phyloP scores from a whole-genome alignment of 495 filamentous ascomycete species.

The Aspergillus sclerotioniger region DNA sequence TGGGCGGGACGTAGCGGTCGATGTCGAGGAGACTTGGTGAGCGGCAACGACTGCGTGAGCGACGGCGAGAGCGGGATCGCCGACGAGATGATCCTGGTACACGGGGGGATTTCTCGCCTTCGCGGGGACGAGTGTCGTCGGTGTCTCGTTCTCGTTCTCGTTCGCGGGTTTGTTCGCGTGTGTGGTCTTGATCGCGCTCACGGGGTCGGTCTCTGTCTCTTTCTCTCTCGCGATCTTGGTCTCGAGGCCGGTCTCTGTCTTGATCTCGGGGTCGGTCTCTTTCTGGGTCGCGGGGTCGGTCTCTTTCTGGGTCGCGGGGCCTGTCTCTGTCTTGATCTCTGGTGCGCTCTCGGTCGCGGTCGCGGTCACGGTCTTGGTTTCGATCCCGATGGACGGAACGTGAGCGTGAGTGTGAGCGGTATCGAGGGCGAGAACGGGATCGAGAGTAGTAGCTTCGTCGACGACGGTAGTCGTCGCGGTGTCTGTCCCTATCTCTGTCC shows the following conservation, averaged over 20 bases:
- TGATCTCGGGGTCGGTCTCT: slow-evolving; percentile 12
- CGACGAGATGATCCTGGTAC: slow-evolving; percentile 22
- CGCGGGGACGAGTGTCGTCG: slow-evolving; percentile 12
- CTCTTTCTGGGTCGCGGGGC: too few species aligned
- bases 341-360: slow-evolving; percentile 3
- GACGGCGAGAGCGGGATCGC: slow-evolving; percentile 31
- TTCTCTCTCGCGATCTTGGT: slow-evolving; percentile 15
- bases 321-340: slow-evolving; percentile 1
- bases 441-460: slow-evolving; percentile 18
- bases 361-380: slow-evolving; percentile 19
- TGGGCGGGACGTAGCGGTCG: slow-evolving; percentile 50
- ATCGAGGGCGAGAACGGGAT: slow-evolving; percentile 23
- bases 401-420: slow-evolving; percentile 23
- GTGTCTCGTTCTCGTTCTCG: slow-evolving; percentile 9
- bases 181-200: slow-evolving; percentile 1
- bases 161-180: not conserved
- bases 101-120: slow-evolving; percentile 21
- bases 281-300: not conserved
- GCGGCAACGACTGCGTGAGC: slow-evolving; percentile 32
- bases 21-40: slow-evolving; percentile 42
- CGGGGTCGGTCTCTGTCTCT: slow-evolving; percentile 14
- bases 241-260: slow-evolving; percentile 19
- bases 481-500: slow-evolving; percentile 11
- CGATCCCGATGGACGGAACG: slow-evolving; percentile 10
- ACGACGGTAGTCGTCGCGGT: slow-evolving; percentile 13